phyloP scores from a whole-genome alignment of 108 stramenopile species.

The Fistulifera pelliculosa region DNA sequence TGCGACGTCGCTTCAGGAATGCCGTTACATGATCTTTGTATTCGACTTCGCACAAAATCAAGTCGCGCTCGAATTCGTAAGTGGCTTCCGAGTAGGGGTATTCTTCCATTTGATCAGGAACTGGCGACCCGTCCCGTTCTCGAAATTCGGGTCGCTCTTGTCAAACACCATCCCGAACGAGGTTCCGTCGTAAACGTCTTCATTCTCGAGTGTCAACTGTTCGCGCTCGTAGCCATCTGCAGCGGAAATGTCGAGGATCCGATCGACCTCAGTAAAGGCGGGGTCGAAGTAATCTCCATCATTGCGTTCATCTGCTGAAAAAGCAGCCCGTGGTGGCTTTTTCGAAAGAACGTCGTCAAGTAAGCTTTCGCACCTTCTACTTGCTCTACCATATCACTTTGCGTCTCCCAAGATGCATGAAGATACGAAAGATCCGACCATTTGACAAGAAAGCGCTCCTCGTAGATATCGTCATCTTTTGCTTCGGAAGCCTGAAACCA shows the following conservation, averaged over 20 bases:
- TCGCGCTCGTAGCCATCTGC: conserved; percentile 24
- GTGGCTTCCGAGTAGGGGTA: conserved; percentile 49
- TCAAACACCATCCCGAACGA: conserved; percentile 63
- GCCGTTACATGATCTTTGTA: conserved; percentile 43
- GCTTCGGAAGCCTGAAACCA: conserved; percentile 48
- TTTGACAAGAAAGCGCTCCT: conserved; percentile 82
- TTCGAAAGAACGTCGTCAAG: conserved; percentile 68
- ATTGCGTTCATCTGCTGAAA: conserved; percentile 70
- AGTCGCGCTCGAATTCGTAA: conserved; percentile 81
- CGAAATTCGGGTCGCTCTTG: conserved; percentile 43
- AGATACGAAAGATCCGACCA: conserved; percentile 68
- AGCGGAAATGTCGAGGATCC: conserved; percentile 53
- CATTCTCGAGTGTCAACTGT: conserved; percentile 5
- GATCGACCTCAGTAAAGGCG: conserved; percentile 61
- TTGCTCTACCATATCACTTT: conserved; percentile 67
- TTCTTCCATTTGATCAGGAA: conserved; percentile 78
- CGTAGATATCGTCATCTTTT: conserved; percentile 31
- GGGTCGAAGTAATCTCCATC: conserved; percentile 91
- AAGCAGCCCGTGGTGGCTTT: conserved; percentile 49
- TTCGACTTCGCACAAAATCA: conserved; percentile 69
- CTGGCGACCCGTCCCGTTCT: conserved; percentile 59
- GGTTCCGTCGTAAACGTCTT: conserved; percentile 12
- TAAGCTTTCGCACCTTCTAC: conserved; percentile 53
- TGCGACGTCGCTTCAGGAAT: conserved; percentile 35
- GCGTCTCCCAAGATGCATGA: conserved; percentile 82